phyloP scores from a whole-genome alignment of 805 yeast species.

The Barnettozyma salicaria region DNA sequence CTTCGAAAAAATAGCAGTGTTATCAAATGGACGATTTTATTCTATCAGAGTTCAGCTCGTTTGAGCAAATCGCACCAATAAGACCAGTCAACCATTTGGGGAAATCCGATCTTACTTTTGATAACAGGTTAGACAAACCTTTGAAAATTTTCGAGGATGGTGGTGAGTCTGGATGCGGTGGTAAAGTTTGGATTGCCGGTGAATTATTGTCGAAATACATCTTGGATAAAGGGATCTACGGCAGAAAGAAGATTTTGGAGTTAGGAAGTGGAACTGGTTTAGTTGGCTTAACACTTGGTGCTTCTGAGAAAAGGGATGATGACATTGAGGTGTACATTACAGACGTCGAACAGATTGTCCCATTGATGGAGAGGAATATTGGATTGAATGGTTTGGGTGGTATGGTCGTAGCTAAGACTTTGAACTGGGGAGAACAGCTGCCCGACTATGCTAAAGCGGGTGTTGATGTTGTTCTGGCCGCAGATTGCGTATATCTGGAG shows the following conservation, averaged over 20 bases:
- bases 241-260: slow-evolving; percentile 36
- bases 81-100: slow-evolving; percentile 35
- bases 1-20: too few relatives aligned
- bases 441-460: slow-evolving; percentile 32
- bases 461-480: slow-evolving; percentile 47
- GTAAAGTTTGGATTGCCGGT: slow-evolving; percentile 58
- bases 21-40: slow-evolving; percentile 8
- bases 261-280: slow-evolving; percentile 57
- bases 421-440: slow-evolving; percentile 40
- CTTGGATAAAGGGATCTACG: slow-evolving; percentile 21
- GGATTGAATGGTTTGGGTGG: slow-evolving; percentile 33
- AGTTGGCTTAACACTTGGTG: slow-evolving; percentile 38
- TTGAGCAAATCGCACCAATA: slow-evolving; percentile 30
- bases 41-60: slow-evolving; percentile 9
- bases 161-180: slow-evolving; percentile 59
- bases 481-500: slow-evolving; percentile 56
- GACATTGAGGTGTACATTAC: slow-evolving; percentile 39
- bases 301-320: slow-evolving; percentile 16
- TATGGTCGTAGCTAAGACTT: slow-evolving; percentile 35
- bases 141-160: slow-evolving; percentile 47
- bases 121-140: slow-evolving; percentile 28
- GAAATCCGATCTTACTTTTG: slow-evolving; percentile 32
- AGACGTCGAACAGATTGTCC: slow-evolving; percentile 42
- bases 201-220: slow-evolving; percentile 45
- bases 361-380: slow-evolving; percentile 42